Conservation (phyloP, 2,329 filamentous ascomycete genomes). For the Colletotrichum noveboracense region DNA sequence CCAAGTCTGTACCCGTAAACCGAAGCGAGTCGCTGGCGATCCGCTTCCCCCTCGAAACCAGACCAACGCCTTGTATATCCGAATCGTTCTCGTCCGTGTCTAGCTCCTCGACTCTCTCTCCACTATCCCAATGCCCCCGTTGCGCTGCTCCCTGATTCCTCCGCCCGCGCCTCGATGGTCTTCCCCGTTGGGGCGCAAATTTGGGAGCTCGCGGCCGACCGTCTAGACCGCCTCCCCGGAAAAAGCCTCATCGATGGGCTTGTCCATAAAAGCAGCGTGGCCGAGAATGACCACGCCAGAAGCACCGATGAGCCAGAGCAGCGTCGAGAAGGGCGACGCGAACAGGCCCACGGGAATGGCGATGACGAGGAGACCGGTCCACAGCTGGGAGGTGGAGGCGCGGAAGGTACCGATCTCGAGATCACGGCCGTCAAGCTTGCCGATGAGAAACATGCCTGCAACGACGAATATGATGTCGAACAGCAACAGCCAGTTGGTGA, state of each 20-base stretch:
- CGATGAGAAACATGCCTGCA: conserved; percentile 88
- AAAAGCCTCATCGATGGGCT: conserved; percentile 99
- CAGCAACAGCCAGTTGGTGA: conserved; percentile 85
- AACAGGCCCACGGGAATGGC: conserved; percentile 85
- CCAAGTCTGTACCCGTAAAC: conserved; percentile 66
- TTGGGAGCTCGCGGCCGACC: conserved; percentile 99
- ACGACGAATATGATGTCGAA: conserved; percentile 92
- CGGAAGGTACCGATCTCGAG: conserved; percentile 83
- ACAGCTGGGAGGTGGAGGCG: conserved; percentile 90
- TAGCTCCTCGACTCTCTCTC: conserved; percentile 65
- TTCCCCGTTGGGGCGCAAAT: conserved; percentile 96
- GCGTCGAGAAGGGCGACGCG: conserved; percentile 82
- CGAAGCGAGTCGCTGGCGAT: conserved; percentile 65
- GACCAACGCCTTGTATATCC: conserved; percentile 60
- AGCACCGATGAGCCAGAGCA: conserved; percentile 95
- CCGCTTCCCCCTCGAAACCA: conserved; percentile 51
- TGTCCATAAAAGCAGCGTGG: conserved; percentile 95
- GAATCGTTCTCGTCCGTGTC: conserved; percentile 62
- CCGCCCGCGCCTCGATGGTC: conserved; percentile 91
- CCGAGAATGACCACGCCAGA: conserved; percentile 92
- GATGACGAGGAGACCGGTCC: conserved; percentile 84
- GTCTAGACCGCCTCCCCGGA: conserved; percentile 99
- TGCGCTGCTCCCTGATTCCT: conserved; percentile 59
- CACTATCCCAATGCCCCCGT: conserved; percentile 45
- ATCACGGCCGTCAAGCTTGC: conserved; percentile 87